A percentile compares a stretch with the other conserved stretches of the same genome.
phyloP scores from a whole-genome alignment of 169 alveolate genomes.

The Fabrea salina region DNA sequence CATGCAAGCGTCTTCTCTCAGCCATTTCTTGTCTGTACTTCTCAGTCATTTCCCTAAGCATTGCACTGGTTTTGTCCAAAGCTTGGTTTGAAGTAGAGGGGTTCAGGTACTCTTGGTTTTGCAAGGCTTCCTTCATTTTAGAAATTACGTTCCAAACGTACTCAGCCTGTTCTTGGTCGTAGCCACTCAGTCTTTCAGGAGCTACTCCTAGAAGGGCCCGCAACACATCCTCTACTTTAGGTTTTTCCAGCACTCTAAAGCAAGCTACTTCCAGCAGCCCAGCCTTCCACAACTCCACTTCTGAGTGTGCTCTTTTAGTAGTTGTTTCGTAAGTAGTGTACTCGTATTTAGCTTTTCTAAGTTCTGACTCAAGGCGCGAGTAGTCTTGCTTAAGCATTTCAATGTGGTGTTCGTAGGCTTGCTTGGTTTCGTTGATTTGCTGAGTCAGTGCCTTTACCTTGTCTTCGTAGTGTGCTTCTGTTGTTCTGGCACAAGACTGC shows the following conservation, averaged over 20 bases:
- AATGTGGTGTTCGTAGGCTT: neutral
- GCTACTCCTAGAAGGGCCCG: slow-evolving; percentile 14
- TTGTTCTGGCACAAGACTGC: neutral
- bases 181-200: neutral
- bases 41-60: slow-evolving; percentile 7
- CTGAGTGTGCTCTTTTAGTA: neutral
- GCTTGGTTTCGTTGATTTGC: neutral
- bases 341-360: neutral
- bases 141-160: neutral
- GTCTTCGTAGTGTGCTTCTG: neutral
- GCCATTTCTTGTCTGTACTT: slow-evolving; percentile 46
- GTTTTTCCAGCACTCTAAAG: neutral
- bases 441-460: neutral
- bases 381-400: neutral
- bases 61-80: neutral
- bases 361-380: neutral
- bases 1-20: slow-evolving; percentile 52
- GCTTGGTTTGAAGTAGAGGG: neutral
- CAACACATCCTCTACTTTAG: slow-evolving; percentile 8
- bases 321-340: neutral
- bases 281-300: slow-evolving; percentile 22
- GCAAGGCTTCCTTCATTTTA: neutral
- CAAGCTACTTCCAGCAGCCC: neutral
- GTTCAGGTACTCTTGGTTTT: neutral
- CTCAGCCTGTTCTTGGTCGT: slow-evolving; percentile 29